Evolutionary conservation across 192 early-diverging fungal genomes (phyloP).

Genomic region (Podila minutissima): DNA sequence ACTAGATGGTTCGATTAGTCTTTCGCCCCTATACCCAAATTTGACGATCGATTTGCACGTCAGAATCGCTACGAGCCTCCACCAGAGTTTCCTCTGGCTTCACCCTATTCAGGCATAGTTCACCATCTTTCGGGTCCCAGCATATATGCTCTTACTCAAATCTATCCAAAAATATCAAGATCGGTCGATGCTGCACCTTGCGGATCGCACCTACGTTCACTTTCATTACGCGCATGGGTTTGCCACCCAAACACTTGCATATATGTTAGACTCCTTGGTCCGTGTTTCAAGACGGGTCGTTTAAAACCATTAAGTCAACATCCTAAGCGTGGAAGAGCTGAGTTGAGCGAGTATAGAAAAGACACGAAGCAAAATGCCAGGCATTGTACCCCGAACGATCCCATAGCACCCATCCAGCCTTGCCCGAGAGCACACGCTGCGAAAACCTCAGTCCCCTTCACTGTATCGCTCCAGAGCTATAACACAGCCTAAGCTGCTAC

Average conservation of each 20-base stretch:
- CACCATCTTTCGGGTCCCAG: conserved; percentile 86
- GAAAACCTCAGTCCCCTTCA: conserved; percentile 65
- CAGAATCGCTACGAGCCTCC: conserved; percentile 80
- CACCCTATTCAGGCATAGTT: conserved; percentile 85
- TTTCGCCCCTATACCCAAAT: conserved; percentile 87
- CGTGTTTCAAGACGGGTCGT: conserved; percentile 85
- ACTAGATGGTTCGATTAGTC: conserved; percentile 88
- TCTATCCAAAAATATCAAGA: conserved; percentile 58
- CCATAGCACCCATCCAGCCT: conserved; percentile 46
- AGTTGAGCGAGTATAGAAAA: conserved; percentile 41
- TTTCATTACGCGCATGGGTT: conserved; percentile 69
- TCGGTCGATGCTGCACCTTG: conserved; percentile 65
- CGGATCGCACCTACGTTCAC: conserved; percentile 54
- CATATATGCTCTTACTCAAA: conserved; percentile 74
- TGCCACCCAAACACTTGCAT: conserved; percentile 77
- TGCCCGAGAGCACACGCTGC: conserved; percentile 57
- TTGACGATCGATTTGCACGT: conserved; percentile 82
- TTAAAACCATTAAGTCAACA: conserved; percentile 73
- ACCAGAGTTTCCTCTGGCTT: conserved; percentile 86
- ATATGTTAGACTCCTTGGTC: conserved; percentile 86
- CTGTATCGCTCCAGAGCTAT: conserved; percentile 63
- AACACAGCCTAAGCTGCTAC: conserved; percentile 62
- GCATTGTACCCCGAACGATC: conserved; percentile 48
- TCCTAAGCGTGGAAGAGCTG: conserved; percentile 57
- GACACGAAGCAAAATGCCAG: conserved; percentile 44